These are phyloP conservation scores for Xylaria telfairii DNA, from an alignment of 495 filamentous ascomycete genomes.

Conservation along the genomic window DNA sequence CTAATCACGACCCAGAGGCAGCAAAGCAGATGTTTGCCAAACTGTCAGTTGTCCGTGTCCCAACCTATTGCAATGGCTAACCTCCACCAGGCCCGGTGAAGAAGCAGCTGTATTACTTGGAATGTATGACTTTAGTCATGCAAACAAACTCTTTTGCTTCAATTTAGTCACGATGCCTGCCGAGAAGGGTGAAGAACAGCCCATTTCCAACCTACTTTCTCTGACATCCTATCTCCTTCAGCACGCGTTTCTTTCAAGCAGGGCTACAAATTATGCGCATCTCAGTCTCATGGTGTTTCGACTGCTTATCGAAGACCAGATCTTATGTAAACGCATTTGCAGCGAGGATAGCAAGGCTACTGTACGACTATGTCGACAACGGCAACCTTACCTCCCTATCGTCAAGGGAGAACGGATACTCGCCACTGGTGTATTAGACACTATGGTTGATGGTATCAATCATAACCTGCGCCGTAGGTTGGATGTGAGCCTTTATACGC, in stretches of 20 bases:
- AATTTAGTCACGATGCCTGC: slow-evolving; percentile 73
- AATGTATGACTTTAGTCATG: slow-evolving; percentile 90
- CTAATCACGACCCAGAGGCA: slow-evolving; percentile 67
- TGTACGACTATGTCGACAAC: slow-evolving; percentile 88
- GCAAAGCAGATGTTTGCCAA: slow-evolving; percentile 77
- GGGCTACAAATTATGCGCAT: slow-evolving; percentile 80
- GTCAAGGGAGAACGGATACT: slow-evolving; percentile 72
- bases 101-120: slow-evolving; percentile 80
- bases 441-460: slow-evolving; percentile 86
- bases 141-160: slow-evolving; percentile 94
- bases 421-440: slow-evolving; percentile 78
- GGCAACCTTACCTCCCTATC: slow-evolving; percentile 84
- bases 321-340: slow-evolving; percentile 84
- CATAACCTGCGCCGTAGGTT: slow-evolving; percentile 89
- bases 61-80: slow-evolving; percentile 32
- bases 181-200: slow-evolving; percentile 71
- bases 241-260: slow-evolving; percentile 83
- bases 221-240: slow-evolving; percentile 91
- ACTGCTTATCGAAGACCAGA: slow-evolving; percentile 85
- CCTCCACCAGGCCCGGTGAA: slow-evolving; percentile 68
- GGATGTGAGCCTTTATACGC: slow-evolving; percentile 84
- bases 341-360: slow-evolving; percentile 75
- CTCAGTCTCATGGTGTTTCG: slow-evolving; percentile 83
- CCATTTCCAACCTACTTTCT: slow-evolving; percentile 84
- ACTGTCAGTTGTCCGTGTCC: slow-evolving; percentile 45